Evolutionary conservation across 768 basidiomycete genomes (phyloP), one percentile per base, ranked within the genome.

Genomic region (Tulasnella sp.): DNA sequence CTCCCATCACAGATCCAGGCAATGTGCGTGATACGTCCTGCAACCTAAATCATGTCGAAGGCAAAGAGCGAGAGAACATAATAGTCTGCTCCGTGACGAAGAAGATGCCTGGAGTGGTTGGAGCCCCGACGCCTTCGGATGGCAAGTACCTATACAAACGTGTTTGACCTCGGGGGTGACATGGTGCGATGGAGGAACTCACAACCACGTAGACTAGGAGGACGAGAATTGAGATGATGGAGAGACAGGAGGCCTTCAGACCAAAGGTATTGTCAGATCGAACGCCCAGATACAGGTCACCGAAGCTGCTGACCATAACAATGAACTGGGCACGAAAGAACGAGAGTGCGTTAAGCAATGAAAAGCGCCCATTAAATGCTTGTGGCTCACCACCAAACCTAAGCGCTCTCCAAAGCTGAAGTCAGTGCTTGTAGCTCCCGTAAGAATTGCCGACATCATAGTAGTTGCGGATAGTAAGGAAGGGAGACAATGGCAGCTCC

Each of bases 1-100:
- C 8, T 59, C 10, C 30, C 48, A 17, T 59, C 29, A 29, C 58
- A 48, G 21, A 59, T 42, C 58, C 58, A 59, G 7, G 29, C n/a
- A 5, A 50, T 19, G 41, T 48, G 30, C 58, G 51, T 59, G 17
- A 59, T 32, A 23, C 45, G 26, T 4, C 58, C 58, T 10, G 51
- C 24, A 19, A 48, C 44, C 49, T 50, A 29, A 26, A 59, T 15
- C 11, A 30, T n/a, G 30, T 59, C 58, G 15, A 24, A 50, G 17
- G 51, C 27, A 10, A 59, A 41, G 15, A 59, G 58, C 9, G 58
- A 59, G 5, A 59, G 48, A 23, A 50, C 11, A 23, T 50, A 50
- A 23, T 50, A 50, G 24, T 50, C 48, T 10, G 11, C 23, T 11
- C 13, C 13, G 11, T 10, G 13, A 11, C 48, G 48, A 13, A 50